phyloP scores from a whole-genome alignment of 2,329 filamentous ascomycete species.

The Penicillium sp. region DNA sequence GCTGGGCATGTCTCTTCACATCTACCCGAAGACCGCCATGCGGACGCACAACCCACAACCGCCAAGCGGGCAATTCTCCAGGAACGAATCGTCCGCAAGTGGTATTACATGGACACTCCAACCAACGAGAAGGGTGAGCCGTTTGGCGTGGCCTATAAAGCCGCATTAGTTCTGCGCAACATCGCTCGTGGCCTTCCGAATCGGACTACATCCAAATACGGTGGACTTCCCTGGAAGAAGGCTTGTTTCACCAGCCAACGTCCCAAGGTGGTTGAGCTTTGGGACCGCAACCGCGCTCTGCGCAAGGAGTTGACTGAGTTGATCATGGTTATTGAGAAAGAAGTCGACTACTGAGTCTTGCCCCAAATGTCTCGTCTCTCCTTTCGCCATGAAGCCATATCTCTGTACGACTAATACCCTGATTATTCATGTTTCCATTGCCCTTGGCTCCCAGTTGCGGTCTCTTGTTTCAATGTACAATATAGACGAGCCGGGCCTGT shows the following conservation, averaged over 20 bases:
- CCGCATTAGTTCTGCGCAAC: constrained; percentile 49
- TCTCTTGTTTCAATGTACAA: constrained; percentile 8
- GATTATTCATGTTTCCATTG: constrained; percentile 5
- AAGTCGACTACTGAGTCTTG: constrained; percentile 34
- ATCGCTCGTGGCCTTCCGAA: constrained; percentile 45
- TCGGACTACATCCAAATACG: constrained; percentile 29
- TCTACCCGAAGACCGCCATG: constrained; percentile 38
- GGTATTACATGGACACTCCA: constrained; percentile 45
- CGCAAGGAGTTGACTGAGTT: constrained; percentile 46
- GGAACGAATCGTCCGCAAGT: constrained; percentile 42
- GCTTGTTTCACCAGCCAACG: constrained; percentile 43
- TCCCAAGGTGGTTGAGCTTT: constrained; percentile 39
- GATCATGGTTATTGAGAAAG: constrained; percentile 44
- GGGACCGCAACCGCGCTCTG: constrained; percentile 44
- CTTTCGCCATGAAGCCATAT: constrained; percentile 15
- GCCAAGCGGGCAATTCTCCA: constrained; percentile 42
- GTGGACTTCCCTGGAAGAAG: constrained; percentile 41
- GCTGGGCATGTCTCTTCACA: constrained; percentile 44
- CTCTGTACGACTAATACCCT: constrained; percentile 31
- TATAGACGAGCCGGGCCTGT: neutral
- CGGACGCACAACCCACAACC: constrained; percentile 34
- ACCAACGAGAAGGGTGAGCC: constrained; percentile 46
- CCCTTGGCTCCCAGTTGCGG: constrained; percentile 5
- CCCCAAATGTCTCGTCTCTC: constrained; percentile 7
- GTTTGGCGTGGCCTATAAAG: constrained; percentile 49